Conservation (phyloP, 2,329 filamentous ascomycete species). For the Cladophialophora yegresii region DNA sequence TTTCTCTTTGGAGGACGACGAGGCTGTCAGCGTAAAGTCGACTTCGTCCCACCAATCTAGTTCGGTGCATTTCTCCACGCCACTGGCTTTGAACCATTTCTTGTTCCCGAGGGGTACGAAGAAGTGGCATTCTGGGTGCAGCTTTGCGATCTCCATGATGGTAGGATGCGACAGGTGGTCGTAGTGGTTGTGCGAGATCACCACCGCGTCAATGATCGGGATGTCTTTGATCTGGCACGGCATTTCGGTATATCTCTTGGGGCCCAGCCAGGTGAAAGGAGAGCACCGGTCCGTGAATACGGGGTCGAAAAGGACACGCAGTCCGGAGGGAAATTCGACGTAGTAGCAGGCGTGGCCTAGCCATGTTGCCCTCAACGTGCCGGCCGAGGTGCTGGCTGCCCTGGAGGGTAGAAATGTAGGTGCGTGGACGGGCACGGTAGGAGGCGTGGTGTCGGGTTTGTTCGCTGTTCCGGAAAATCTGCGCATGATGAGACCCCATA, state of each 20-base stretch:
- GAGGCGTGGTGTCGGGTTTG: slow-evolving; percentile 63
- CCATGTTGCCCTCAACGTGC: slow-evolving; percentile 80
- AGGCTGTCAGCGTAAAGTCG: slow-evolving; percentile 64
- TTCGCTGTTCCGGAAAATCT: slow-evolving; percentile 54
- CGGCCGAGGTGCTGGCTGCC: slow-evolving; percentile 44
- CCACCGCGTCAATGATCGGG: slow-evolving; percentile 59
- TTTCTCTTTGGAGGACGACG: slow-evolving; percentile 36
- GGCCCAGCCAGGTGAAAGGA: slow-evolving; percentile 67
- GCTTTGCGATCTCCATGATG: slow-evolving; percentile 67
- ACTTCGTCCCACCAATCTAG: slow-evolving; percentile 93
- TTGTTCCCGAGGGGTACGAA: slow-evolving; percentile 83
- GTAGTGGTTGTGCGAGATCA: slow-evolving; percentile 91
- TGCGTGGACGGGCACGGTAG: slow-evolving; percentile 66
- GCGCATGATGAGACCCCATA: slow-evolving; percentile 39
- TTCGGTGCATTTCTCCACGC: slow-evolving; percentile 77
- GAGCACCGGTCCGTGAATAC: slow-evolving; percentile 88
- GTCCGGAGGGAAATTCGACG: slow-evolving; percentile 81
- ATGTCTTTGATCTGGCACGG: slow-evolving; percentile 79
- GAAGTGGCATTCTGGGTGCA: slow-evolving; percentile 78
- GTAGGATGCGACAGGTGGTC: slow-evolving; percentile 83
- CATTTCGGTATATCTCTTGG: slow-evolving; percentile 74
- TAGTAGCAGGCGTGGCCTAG: slow-evolving; percentile 93
- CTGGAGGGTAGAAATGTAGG: slow-evolving; percentile 68
- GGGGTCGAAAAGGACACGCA: slow-evolving; percentile 89
- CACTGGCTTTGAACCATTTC: slow-evolving; percentile 73